These are phyloP conservation scores for Curvularia hawaiiensis DNA, from an alignment of 2,329 filamentous ascomycete species.

Conservation along the genomic window DNA sequence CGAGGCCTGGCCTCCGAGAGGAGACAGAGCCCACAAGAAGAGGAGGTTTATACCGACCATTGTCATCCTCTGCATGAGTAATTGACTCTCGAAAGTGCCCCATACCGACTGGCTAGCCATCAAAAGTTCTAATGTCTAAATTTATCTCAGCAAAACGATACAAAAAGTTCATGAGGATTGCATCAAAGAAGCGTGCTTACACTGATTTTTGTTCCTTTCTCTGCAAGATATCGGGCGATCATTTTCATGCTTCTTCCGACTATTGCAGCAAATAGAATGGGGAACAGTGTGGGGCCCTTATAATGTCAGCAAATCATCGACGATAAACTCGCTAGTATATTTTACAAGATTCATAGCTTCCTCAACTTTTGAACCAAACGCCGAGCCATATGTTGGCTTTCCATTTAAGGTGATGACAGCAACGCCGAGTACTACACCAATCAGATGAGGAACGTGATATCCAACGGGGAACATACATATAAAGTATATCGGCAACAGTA, in stretches of 20 bases:
- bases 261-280: conserved; percentile 46
- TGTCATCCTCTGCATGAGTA: conserved; percentile 38
- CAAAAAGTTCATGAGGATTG: not conserved
- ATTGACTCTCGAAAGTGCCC: conserved; percentile 44
- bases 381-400: conserved; percentile 27
- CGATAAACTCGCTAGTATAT: no score
- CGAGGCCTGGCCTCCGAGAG: conserved; percentile 46
- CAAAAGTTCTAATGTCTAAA: conserved; percentile 41
- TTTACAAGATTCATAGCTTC: conserved; percentile 34
- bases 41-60: conserved; percentile 40
- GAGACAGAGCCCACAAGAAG: conserved; percentile 46
- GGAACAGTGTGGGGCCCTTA: conserved; percentile 43
- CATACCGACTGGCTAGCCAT: conserved; percentile 48
- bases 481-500: conserved; percentile 41
- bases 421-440: conserved; percentile 31
- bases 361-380: conserved; percentile 35
- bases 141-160: conserved; percentile 1
- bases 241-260: conserved; percentile 44
- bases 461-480: conserved; percentile 29
- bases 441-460: not conserved
- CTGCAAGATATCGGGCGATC: conserved; percentile 42
- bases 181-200: conserved; percentile 20
- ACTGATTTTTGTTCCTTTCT: conserved; percentile 39
- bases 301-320: no score
- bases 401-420: conserved; percentile 33